Evolutionary conservation across 2,329 filamentous ascomycete species (phyloP).

Genomic region (Colletotrichum karsti): DNA sequence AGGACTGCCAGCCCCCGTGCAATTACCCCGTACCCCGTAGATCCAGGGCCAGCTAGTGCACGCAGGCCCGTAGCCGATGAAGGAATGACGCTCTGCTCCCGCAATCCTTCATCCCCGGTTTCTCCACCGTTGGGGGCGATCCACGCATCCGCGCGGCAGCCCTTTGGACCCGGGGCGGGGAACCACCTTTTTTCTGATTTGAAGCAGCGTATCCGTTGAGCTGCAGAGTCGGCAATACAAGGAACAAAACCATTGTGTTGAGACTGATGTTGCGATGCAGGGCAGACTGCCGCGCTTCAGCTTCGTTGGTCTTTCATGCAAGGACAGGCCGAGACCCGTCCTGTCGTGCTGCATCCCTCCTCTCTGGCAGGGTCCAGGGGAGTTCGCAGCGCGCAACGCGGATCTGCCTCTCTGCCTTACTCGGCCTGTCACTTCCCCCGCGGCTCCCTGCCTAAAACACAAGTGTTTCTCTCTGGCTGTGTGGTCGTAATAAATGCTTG

Average conservation of each 20-base stretch:
- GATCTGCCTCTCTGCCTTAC: neutral
- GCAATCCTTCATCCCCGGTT: neutral
- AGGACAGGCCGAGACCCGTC: constrained; percentile 3
- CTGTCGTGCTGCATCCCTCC: neutral
- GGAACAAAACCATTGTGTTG: constrained; percentile 17
- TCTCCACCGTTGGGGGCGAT: neutral
- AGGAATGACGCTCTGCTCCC: neutral
- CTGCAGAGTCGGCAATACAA: constrained; percentile 10
- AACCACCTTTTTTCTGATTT: neutral
- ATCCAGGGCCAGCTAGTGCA: constrained; percentile 5
- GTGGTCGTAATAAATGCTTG: neutral
- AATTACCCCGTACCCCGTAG: neutral
- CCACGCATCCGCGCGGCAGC: neutral
- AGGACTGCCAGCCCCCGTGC: neutral
- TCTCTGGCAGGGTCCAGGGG: constrained; percentile 12
- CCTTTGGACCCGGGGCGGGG: neutral
- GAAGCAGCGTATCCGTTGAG: neutral
- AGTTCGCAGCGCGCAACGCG: neutral
- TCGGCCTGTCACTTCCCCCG: constrained; percentile 1
- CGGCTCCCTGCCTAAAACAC: constrained; percentile 4
- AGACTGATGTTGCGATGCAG: neutral
- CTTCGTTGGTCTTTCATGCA: constrained; percentile 14
- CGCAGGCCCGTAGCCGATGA: neutral
- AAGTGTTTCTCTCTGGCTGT: neutral
- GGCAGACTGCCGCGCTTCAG: constrained; percentile 5